phyloP scores from a whole-genome alignment of 2,329 filamentous ascomycete species.

The Beauveria bassiana region DNA sequence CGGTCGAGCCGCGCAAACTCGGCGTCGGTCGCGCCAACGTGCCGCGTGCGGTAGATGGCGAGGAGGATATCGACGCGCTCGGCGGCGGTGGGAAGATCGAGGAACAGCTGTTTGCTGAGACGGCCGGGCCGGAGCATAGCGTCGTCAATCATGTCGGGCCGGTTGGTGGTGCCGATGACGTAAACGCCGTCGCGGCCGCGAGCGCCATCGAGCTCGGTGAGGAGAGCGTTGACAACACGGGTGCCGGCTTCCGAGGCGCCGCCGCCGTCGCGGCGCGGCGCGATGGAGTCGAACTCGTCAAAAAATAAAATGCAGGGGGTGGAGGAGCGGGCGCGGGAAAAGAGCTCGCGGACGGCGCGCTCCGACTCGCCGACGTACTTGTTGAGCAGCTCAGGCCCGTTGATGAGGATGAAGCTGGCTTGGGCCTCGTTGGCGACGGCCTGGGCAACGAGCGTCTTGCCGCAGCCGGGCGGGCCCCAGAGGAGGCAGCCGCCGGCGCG shows the following conservation, averaged over 20 bases:
- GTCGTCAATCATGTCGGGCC: slow-evolving; percentile 92
- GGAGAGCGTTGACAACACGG: slow-evolving; percentile 86
- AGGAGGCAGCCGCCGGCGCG: slow-evolving; percentile 82
- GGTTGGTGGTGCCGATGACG: slow-evolving; percentile 89
- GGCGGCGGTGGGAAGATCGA: slow-evolving; percentile 71
- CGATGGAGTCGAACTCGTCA: slow-evolving; percentile 90
- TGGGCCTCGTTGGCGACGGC: slow-evolving; percentile 92
- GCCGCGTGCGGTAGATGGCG: slow-evolving; percentile 50
- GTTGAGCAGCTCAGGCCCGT: slow-evolving; percentile 91
- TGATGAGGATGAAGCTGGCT: slow-evolving; percentile 97
- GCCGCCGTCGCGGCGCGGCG: slow-evolving; percentile 70
- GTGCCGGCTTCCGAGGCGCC: slow-evolving; percentile 69
- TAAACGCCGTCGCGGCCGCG: slow-evolving; percentile 77
- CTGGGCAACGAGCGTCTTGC: slow-evolving; percentile 93
- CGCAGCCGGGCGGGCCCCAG: slow-evolving; percentile 94
- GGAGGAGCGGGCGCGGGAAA: slow-evolving; percentile 76
- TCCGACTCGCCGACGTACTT: slow-evolving; percentile 98
- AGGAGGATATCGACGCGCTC: slow-evolving; percentile 81
- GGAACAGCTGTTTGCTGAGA: slow-evolving; percentile 79
- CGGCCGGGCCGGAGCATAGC: slow-evolving; percentile 90
- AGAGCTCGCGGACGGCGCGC: slow-evolving; percentile 84
- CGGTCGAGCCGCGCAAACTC: slow-evolving; percentile 47
- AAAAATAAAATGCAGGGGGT: slow-evolving; percentile 96
- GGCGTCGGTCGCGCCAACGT: slow-evolving; percentile 30
- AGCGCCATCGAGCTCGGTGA: slow-evolving; percentile 89